phyloP scores from a whole-genome alignment of 2,329 filamentous ascomycete species.

The Cladosporium sp. region DNA sequence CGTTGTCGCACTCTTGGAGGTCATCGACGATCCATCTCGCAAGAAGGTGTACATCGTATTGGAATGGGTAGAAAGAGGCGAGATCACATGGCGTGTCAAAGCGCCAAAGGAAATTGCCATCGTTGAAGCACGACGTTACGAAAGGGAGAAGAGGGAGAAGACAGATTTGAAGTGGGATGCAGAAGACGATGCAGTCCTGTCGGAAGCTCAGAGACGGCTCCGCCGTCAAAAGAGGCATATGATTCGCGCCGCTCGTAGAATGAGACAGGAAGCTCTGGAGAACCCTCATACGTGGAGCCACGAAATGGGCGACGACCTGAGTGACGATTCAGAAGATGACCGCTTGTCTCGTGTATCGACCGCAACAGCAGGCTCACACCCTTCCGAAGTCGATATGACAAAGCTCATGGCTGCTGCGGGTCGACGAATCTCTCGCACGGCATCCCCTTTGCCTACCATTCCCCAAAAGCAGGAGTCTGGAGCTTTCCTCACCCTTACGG shows the following conservation, averaged over 20 bases:
- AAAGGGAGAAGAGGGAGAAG: slow-evolving; percentile 59
- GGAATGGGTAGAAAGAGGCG: slow-evolving; percentile 89
- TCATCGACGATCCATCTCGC: slow-evolving; percentile 92
- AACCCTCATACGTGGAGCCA: slow-evolving; percentile 74
- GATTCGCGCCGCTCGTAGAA: slow-evolving; percentile 3
- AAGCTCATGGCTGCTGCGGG: slow-evolving; percentile 6
- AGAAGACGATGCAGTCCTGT: slow-evolving; percentile 44
- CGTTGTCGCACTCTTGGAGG: slow-evolving; percentile 89
- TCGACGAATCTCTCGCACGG: slow-evolving; percentile 24
- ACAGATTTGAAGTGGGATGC: slow-evolving; percentile 38
- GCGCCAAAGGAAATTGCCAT: slow-evolving; percentile 77
- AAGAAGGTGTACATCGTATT: slow-evolving; percentile 99
- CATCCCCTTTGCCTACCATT: slow-evolving; percentile 20
- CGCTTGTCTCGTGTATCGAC: slow-evolving; percentile 34
- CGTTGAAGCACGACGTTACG: slow-evolving; percentile 76
- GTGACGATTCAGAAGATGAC: slow-evolving; percentile 39
- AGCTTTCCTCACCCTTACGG: slow-evolving; percentile 23
- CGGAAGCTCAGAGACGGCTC: slow-evolving; percentile 52
- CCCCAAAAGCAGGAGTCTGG: slow-evolving; percentile 3
- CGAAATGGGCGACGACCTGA: slow-evolving; percentile 57
- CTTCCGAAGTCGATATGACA: slow-evolving; percentile 10
- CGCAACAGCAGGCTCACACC: slow-evolving; percentile 23
- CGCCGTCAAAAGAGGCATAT: slow-evolving; percentile 40
- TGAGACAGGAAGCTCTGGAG: slow-evolving; percentile 30
- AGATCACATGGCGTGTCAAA: slow-evolving; percentile 90